A percentile compares a stretch with the other conserved stretches of the same genome.
phyloP scores from a whole-genome alignment of 2,329 filamentous ascomycete genomes.

The Colletotrichum destructivum region DNA sequence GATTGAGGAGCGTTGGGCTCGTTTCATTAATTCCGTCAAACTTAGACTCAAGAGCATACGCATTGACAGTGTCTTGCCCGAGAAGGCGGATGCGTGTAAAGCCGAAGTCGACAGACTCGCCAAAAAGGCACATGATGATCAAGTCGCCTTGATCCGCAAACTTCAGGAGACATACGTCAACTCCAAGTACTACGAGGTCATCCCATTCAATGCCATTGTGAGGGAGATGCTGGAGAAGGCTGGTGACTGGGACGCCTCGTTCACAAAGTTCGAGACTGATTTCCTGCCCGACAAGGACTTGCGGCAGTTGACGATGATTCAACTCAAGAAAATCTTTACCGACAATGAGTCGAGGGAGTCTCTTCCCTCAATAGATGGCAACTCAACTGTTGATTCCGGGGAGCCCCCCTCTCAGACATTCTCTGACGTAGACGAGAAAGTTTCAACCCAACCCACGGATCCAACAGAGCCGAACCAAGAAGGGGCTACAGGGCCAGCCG shows the following conservation, averaged over 20 bases:
- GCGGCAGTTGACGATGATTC: slow-evolving; percentile 88
- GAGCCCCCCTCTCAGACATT: slow-evolving; percentile 63
- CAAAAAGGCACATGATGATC: slow-evolving; percentile 87
- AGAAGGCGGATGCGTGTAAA: slow-evolving; percentile 87
- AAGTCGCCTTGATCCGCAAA: slow-evolving; percentile 79
- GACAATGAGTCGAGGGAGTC: slow-evolving; percentile 89
- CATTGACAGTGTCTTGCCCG: slow-evolving; percentile 89
- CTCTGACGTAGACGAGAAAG: slow-evolving; percentile 64
- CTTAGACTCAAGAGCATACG: slow-evolving; percentile 89
- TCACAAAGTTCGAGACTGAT: slow-evolving; percentile 91
- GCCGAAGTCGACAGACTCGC: slow-evolving; percentile 84
- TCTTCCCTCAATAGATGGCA: slow-evolving; percentile 78
- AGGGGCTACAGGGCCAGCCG: slow-evolving; percentile 48
- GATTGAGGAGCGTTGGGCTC: slow-evolving; percentile 85
- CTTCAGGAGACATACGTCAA: slow-evolving; percentile 93
- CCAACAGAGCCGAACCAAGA: slow-evolving; percentile 53
- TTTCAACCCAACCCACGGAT: slow-evolving; percentile 59
- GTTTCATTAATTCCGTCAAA: slow-evolving; percentile 91
- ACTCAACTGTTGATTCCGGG: slow-evolving; percentile 67
- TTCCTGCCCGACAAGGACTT: slow-evolving; percentile 99
- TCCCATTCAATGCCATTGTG: slow-evolving; percentile 90
- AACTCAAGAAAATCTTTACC: slow-evolving; percentile 94
- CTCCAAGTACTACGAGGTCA: slow-evolving; percentile 96
- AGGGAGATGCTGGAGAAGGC: slow-evolving; percentile 94
- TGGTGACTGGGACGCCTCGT: slow-evolving; percentile 92